phyloP scores from a whole-genome alignment of 805 yeast species.

The Hyphopichia homilentoma region DNA sequence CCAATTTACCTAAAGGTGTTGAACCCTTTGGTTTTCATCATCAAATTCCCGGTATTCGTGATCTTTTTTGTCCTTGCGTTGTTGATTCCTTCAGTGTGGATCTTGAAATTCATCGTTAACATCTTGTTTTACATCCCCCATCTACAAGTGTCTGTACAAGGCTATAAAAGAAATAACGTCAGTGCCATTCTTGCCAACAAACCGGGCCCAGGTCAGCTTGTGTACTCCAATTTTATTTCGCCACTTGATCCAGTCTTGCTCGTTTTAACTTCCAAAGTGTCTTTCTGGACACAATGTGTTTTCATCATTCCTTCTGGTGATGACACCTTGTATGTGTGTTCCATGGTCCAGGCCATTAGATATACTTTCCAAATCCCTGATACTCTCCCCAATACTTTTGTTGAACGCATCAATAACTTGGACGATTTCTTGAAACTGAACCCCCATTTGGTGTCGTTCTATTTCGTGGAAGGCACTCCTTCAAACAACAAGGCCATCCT shows the following conservation, averaged over 20 bases:
- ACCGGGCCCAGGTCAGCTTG: conserved; percentile 45
- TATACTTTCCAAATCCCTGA: conserved; percentile 15
- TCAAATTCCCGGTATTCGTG: conserved; percentile 28
- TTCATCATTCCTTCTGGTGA: conserved; percentile 41
- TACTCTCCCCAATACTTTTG: conserved; percentile 8
- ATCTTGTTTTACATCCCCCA: conserved; percentile 34
- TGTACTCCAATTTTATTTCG: conserved; percentile 54
- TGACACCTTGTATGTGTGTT: conserved; percentile 17
- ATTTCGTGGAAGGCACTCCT: conserved; percentile 80
- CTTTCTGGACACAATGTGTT: conserved; percentile 17
- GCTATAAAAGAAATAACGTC: conserved; percentile 43
- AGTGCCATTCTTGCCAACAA: conserved; percentile 24
- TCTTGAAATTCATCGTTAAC: conserved; percentile 17
- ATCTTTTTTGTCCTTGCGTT: conserved; percentile 16
- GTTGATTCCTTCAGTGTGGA: conserved; percentile 14
- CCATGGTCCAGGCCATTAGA: conserved; percentile 24
- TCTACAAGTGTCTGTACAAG: conserved; percentile 42
- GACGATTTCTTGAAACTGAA: conserved; percentile 27
- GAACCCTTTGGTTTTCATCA: conserved; percentile 6
- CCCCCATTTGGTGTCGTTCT: conserved; percentile 34
- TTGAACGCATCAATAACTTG: conserved; percentile 13
- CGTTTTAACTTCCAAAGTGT: conserved; percentile 20
- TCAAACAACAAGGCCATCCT: conserved; percentile 78
- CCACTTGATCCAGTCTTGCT: conserved; percentile 54
- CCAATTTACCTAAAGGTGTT: conserved; percentile 4